Base-by-base conservation (phyloP, 495 filamentous ascomycete genomes). In the Diplogelasinospora grovesii region DNA sequence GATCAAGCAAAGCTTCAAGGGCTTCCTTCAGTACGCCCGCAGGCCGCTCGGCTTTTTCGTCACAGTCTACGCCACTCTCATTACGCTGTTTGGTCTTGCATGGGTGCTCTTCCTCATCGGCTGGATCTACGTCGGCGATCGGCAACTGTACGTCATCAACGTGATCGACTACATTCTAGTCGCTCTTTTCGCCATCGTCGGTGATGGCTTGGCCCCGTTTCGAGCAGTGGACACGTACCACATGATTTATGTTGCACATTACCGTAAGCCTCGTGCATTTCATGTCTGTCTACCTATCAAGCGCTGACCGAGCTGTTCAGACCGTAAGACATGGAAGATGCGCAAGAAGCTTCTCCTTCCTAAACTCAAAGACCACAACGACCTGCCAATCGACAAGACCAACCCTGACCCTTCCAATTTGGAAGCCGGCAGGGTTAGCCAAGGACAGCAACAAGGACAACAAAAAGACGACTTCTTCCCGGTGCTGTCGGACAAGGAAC, bases 91-190 rank as follows among this genome's bases (percentile, higher is more conserved):
- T 41, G 85, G 85, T 45, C 69, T 85, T 32, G 83, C 81, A 1
- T 90, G 85, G 85, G 85, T 90, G 0, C 71, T 90, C 22, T 88
- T 87, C 63, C 60, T 90, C 32, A 90, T 90, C 49, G 85, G 83
- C 28, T 89, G 85, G 85, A 86, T 89, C 53, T 85, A 86, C 44
- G 79, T 87, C n/a, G 83, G 81, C 22, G 75, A 75, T 19, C 65
- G 68, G 43, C 79, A 87, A 59, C 53, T 73, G 1, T 84, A 89
- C 49, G 59, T 77, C 44, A 78, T 88, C 54, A 79, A 87, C 38
- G 60, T 87, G 37, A 86, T 88, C 50, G 85, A 90, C 65, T 78
- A 81, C 50, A 63, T 86, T 18, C 68, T 90, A 15, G 84, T 89
- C 1, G 85, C 78, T 5, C 68, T 90, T 6, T 89, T 90, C 48